phyloP scores from a whole-genome alignment of 805 yeast species.

The Saturnispora galanensis region DNA sequence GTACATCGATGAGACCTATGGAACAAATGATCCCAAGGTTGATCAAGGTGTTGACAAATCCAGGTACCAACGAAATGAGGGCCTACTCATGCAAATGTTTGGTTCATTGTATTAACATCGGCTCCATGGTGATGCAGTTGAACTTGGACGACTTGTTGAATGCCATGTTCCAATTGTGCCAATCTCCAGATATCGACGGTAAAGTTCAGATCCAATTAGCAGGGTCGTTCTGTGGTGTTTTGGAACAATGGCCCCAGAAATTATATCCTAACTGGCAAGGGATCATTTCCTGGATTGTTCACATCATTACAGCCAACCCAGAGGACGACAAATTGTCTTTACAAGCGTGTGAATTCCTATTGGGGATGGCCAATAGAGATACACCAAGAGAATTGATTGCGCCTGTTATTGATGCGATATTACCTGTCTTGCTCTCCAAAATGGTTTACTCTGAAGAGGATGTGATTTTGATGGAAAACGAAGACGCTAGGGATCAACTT shows the following conservation, averaged over 20 bases:
- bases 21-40: constrained; percentile 59
- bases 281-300: constrained; percentile 75
- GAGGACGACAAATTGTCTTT: constrained; percentile 48
- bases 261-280: constrained; percentile 74
- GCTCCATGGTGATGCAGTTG: constrained; percentile 53
- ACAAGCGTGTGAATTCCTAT: constrained; percentile 88
- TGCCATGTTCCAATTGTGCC: constrained; percentile 60
- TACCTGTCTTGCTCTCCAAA: constrained; percentile 69
- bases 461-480: constrained; percentile 47
- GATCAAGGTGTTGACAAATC: constrained; percentile 37
- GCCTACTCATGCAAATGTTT: constrained; percentile 60
- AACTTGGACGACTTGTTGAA: constrained; percentile 58
- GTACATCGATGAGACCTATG: constrained; percentile 34
- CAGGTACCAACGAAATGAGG: constrained; percentile 43
- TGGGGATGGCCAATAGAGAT: constrained; percentile 59
- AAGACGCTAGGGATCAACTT: constrained; percentile 70
- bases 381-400: constrained; percentile 46
- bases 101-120: constrained; percentile 63
- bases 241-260: constrained; percentile 75
- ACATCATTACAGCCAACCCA: constrained; percentile 55
- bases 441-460: constrained; percentile 89
- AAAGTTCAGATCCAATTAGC: constrained; percentile 68
- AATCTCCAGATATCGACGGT: constrained; percentile 36
- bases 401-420: constrained; percentile 48
- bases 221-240: constrained; percentile 56